phyloP scores from a whole-genome alignment of 331 rosid genomes.

The Arachis monticola region DNA sequence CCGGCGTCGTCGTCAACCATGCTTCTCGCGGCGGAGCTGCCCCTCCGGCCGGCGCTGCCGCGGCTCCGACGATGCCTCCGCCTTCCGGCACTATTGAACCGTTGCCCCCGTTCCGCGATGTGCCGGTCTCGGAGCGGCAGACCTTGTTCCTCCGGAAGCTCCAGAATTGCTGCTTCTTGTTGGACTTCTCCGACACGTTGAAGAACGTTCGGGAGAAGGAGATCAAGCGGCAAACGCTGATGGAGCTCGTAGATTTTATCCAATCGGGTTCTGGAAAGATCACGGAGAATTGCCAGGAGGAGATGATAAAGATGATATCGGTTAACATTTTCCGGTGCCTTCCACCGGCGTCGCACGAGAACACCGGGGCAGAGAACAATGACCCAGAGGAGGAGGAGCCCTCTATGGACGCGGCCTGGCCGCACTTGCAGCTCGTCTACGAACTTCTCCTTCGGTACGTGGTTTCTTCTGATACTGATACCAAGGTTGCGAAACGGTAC shows the following conservation, averaged over 20 bases:
- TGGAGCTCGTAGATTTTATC: conserved; percentile 90
- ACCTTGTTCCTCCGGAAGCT: conserved; percentile 71
- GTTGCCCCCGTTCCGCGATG: conserved; percentile 74
- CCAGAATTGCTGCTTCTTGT: conserved; percentile 72
- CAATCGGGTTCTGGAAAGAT: conserved; percentile 93
- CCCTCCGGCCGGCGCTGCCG: conserved; percentile 9
- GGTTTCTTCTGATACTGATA: conserved; percentile 94
- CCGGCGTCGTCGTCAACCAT: conserved; percentile 64
- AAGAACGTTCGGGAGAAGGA: conserved; percentile 87
- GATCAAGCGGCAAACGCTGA: conserved; percentile 78
- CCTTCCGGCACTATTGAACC: conserved; percentile 75
- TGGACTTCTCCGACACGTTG: conserved; percentile 79
- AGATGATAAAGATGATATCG: conserved; percentile 89
- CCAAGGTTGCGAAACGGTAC: conserved; percentile 90
- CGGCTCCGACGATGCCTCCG: conserved; percentile 41
- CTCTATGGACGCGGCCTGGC: conserved; percentile 84
- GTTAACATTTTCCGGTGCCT: conserved; percentile 85
- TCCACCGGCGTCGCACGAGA: conserved; percentile 89
- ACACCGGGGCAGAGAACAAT: conserved; percentile 69
- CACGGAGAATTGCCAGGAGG: conserved; percentile 87
- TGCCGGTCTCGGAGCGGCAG: conserved; percentile 70
- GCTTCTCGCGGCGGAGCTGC: conserved; percentile 64
- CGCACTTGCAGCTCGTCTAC: conserved; percentile 90
- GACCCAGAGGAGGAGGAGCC: conserved; percentile 99
- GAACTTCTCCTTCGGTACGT: conserved; percentile 92